These are phyloP conservation scores for Circinella umbellata DNA, from an alignment of 371 early-diverging fungal species.

Conservation along the genomic window DNA sequence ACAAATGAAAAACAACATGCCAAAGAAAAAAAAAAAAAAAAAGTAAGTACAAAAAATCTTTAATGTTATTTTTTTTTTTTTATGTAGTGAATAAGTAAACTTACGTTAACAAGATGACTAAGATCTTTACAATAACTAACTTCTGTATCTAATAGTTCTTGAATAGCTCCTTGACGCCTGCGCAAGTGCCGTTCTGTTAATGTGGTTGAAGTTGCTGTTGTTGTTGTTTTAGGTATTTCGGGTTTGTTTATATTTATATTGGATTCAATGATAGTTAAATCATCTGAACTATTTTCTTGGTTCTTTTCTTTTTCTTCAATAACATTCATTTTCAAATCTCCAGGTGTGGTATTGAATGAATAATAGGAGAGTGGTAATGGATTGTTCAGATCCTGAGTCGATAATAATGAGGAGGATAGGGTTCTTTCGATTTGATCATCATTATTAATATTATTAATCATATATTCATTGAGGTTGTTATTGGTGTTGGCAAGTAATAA, in stretches of 20 bases:
- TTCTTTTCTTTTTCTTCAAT: not conserved
- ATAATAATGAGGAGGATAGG: too few species aligned
- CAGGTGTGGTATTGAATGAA: too few species aligned
- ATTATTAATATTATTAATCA: not conserved
- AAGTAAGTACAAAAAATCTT: too few species aligned
- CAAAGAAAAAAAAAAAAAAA: not conserved
- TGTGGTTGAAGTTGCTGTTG: conserved; percentile 1
- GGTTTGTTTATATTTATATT: not conserved
- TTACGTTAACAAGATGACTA: conserved; percentile 41
- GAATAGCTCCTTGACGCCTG: conserved; percentile 17
- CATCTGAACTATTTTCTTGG: not conserved
- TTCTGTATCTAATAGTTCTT: conserved; percentile 50
- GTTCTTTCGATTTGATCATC: not conserved
- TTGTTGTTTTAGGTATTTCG: too few species aligned
- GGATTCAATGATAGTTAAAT: not conserved
- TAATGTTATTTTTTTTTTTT: too few species aligned
- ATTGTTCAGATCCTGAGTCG: too few species aligned
- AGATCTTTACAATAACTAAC: conserved; percentile 39
- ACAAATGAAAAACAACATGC: not conserved
- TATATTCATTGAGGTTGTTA: not conserved
- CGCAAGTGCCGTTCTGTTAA: not conserved
- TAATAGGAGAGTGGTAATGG: too few species aligned
- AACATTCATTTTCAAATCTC: too few species aligned
- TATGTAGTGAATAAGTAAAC: too few species aligned
- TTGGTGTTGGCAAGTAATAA: not conserved